Base-by-base conservation (phyloP, 352 stramenopile species). In the Blastocystis sp. region DNA sequence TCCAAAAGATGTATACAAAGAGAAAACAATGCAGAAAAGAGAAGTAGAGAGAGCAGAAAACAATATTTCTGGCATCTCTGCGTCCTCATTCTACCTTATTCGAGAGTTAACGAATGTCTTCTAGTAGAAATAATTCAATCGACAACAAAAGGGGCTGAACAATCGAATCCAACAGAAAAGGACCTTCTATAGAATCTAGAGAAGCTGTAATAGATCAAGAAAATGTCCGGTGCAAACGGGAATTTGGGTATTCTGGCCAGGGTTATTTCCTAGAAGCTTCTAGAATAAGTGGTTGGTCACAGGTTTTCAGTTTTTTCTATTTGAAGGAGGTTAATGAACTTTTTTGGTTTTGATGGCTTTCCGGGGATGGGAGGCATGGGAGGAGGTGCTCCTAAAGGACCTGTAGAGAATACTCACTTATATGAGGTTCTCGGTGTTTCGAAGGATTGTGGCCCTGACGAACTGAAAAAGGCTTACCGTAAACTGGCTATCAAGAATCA, bases 401-500 rank as follows among this genome's bases (percentile, higher is more conserved):
- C 59, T 32, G 77, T 88, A 9, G 92, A 95, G 89, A 95, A 94
- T 89, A 92, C 90, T 88, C 94, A 94, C 89, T 93, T 93, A 88
- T 95, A 95, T 89, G 92, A 95, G 89, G 90, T 91, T 69, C 90
- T 96, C 39, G 93, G 93, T 78, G 92, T 96, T 42, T 43, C 91
- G 32, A 95, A 95, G 91, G 93, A 91, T 49, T 92, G 92, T 27
- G 93, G 90, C 61, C 90, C 89, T 7, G 92, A 90, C 7, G 93
- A 95, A 88, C 94, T 95, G 88, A 95, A 95, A 90, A 95, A 95
- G 87, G 92, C 93, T 6, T 95, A 95, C 89, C 91, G 93, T 78
- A 95, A 95, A 89, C 88, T 95, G 32, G 92, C 92, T 65, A 90
- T 95, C 21, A 95, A 94, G 90, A 96, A 98, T 90, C 96, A 99